Percentiles rank a stretch among this genome's conserved stretches.
phyloP scores from a whole-genome alignment of 2,329 filamentous ascomycete genomes.

The Monilinia laxa region DNA sequence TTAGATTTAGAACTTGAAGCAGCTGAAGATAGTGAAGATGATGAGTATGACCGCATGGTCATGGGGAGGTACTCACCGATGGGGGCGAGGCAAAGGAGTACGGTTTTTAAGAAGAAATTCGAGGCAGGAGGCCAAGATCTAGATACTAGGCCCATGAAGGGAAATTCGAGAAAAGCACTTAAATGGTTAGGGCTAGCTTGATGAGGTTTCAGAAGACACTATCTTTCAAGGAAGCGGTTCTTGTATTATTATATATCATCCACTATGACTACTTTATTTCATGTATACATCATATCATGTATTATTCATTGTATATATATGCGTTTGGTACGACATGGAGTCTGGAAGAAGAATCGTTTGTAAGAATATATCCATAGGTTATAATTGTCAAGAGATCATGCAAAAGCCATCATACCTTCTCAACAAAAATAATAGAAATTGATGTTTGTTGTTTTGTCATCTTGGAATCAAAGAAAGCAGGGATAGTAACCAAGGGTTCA shows the following conservation, averaged over 20 bases:
- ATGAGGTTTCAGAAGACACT: neutral
- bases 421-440: neutral
- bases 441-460: no score
- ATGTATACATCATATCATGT: neutral
- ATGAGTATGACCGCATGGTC: slow-evolving; percentile 40
- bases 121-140: slow-evolving; percentile 16
- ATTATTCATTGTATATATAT: neutral
- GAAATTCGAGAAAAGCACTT: slow-evolving; percentile 42
- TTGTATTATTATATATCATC: neutral
- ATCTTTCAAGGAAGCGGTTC: neutral
- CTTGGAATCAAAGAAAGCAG: no score
- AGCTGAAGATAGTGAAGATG: slow-evolving; percentile 40
- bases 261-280: neutral
- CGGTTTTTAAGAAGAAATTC: neutral
- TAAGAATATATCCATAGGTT: neutral
- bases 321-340: neutral
- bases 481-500: no score
- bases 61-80: slow-evolving; percentile 31
- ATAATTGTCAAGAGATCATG: neutral
- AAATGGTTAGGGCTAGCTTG: slow-evolving; percentile 43
- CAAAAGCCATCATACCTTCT: neutral
- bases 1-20: neutral
- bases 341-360: neutral
- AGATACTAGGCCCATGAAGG: slow-evolving; percentile 23
- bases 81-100: slow-evolving; percentile 25